phyloP scores from a whole-genome alignment of 2,329 filamentous ascomycete species.

The Phialemoniopsis sp. region DNA sequence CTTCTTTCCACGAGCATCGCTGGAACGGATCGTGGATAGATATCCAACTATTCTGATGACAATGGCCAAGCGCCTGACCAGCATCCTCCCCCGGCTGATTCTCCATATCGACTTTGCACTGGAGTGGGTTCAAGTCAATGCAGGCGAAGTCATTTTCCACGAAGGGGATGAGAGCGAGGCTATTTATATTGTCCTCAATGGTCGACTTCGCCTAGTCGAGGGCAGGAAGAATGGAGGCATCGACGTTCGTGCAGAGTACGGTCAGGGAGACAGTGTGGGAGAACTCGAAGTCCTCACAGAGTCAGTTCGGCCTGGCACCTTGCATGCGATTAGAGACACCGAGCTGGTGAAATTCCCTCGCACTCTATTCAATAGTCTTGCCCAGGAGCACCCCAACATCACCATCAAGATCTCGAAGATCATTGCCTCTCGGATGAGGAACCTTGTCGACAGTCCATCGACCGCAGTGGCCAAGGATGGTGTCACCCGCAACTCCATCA shows the following conservation, averaged over 20 bases:
- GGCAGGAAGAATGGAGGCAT: slow-evolving; percentile 79
- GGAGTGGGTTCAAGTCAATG: slow-evolving; percentile 96
- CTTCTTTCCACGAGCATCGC: slow-evolving; percentile 77
- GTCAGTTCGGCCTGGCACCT: slow-evolving; percentile 79
- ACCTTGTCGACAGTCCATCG: slow-evolving; percentile 77
- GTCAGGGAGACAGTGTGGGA: slow-evolving; percentile 95
- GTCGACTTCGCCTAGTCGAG: slow-evolving; percentile 78
- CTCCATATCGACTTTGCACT: slow-evolving; percentile 97
- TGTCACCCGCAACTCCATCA: slow-evolving; percentile 52
- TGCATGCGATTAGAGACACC: slow-evolving; percentile 95
- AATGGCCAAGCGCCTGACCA: slow-evolving; percentile 92
- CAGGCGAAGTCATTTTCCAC: slow-evolving; percentile 91
- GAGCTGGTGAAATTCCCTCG: slow-evolving; percentile 95
- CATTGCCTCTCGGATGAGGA: slow-evolving; percentile 90
- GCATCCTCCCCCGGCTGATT: slow-evolving; percentile 81
- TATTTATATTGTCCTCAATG: slow-evolving; percentile 96
- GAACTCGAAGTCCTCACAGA: slow-evolving; percentile 97
- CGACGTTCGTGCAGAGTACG: slow-evolving; percentile 85
- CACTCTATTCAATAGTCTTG: slow-evolving; percentile 94
- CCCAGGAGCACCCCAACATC: slow-evolving; percentile 94
- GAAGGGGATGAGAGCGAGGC: slow-evolving; percentile 95
- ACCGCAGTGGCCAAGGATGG: slow-evolving; percentile 61
- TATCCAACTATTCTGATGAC: slow-evolving; percentile 91
- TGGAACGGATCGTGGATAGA: slow-evolving; percentile 88
- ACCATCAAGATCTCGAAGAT: slow-evolving; percentile 99